Conservation (phyloP, 164 flowering plant genomes). For the Berberis vulgaris region DNA sequence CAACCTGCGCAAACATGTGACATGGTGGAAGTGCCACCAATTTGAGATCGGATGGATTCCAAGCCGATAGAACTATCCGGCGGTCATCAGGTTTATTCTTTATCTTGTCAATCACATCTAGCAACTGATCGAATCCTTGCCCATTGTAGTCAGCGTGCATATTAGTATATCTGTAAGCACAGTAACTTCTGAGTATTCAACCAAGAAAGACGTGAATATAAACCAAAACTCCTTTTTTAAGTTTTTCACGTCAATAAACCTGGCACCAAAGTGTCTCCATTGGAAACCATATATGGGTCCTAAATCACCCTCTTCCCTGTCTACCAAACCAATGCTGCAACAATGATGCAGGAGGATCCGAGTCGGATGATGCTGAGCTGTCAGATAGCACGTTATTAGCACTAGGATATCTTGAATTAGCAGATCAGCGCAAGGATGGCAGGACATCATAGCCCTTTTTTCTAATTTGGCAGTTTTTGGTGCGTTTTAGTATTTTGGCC, state of each 20-base stretch:
- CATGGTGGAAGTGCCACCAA: slow-evolving; percentile 97
- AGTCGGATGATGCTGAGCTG: too few relatives aligned
- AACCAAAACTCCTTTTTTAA: background rate
- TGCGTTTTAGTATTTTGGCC: too few relatives aligned
- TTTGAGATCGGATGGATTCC: slow-evolving; percentile 94
- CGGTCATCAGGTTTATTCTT: slow-evolving; percentile 74
- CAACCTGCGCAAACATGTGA: slow-evolving; percentile 94
- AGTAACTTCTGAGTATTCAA: slow-evolving; percentile 2
- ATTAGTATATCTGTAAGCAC: slow-evolving; percentile 53
- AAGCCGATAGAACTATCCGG: slow-evolving; percentile 80
- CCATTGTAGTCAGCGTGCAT: slow-evolving; percentile 96
- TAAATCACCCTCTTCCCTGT: slow-evolving; percentile 90
- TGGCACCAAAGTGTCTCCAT: slow-evolving; percentile 97
- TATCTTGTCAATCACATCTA: slow-evolving; percentile 82
- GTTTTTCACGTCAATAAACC: slow-evolving; percentile 26
- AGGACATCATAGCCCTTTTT: too few relatives aligned
- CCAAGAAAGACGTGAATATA: background rate
- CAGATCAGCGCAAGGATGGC: too few relatives aligned
- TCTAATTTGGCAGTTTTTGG: too few relatives aligned
- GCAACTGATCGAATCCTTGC: slow-evolving; percentile 88
- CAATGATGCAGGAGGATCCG: background rate
- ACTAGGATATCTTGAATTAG: too few relatives aligned
- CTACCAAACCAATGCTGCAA: slow-evolving; percentile 56
- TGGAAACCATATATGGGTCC: slow-evolving; percentile 97
- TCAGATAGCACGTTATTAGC: too few relatives aligned